Evolutionary conservation across 1,284 basidiomycete species (phyloP).

Genomic region (Leccinum angustisporum): DNA sequence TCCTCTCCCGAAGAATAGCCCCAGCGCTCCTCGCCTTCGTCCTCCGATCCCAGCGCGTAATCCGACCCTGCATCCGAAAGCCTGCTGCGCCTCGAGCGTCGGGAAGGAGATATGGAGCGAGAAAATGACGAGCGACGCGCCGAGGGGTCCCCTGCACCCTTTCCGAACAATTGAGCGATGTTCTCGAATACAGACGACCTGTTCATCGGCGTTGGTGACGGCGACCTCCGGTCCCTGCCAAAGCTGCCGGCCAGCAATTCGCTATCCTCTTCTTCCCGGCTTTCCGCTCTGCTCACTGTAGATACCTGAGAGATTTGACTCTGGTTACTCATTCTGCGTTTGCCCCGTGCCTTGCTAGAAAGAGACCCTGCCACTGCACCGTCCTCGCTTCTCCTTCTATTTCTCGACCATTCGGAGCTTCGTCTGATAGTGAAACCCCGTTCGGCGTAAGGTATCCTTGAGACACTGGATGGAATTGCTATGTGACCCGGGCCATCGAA

Average conservation of each 20-base stretch:
- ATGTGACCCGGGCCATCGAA: slow-evolving; percentile 75
- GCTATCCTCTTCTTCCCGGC: slow-evolving; percentile 27
- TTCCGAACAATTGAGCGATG: slow-evolving; percentile 67
- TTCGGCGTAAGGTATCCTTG: slow-evolving; percentile 70
- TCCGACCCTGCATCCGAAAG: slow-evolving; percentile 55
- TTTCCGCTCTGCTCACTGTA: slow-evolving; percentile 24
- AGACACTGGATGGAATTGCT: slow-evolving; percentile 72
- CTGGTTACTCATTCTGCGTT: slow-evolving; percentile 48
- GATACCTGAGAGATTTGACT: slow-evolving; percentile 44
- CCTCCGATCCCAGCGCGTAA: slow-evolving; percentile 52
- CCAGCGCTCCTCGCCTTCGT: slow-evolving; percentile 67
- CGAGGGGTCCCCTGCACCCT: slow-evolving; percentile 42
- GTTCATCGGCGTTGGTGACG: slow-evolving; percentile 42
- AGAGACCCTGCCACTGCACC: slow-evolving; percentile 25
- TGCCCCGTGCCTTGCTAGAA: slow-evolving; percentile 31
- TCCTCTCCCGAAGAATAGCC: slow-evolving; percentile 80
- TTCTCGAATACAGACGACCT: slow-evolving; percentile 64
- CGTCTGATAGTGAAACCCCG: slow-evolving; percentile 42
- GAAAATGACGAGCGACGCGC: slow-evolving; percentile 56
- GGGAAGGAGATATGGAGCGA: slow-evolving; percentile 50
- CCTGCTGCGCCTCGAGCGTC: slow-evolving; percentile 52
- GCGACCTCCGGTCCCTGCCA: slow-evolving; percentile 31
- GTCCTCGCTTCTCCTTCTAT: slow-evolving; percentile 55
- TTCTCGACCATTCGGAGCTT: slow-evolving; percentile 55
- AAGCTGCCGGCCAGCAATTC: slow-evolving; percentile 24